Conservation (phyloP, 164 flowering plant species). For the Santalum album region DNA sequence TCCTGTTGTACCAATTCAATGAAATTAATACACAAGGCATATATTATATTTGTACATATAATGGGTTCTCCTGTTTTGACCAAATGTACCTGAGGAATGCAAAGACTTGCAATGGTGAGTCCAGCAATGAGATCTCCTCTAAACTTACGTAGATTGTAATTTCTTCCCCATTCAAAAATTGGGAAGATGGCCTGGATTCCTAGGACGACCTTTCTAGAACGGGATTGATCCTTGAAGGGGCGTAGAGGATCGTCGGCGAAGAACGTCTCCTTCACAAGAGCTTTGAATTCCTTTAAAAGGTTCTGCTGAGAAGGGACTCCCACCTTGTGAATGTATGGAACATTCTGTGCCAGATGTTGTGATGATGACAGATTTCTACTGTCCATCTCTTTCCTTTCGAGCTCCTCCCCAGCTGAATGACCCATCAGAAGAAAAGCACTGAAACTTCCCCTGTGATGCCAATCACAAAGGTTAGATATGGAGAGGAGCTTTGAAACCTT, state of each 20-base stretch:
- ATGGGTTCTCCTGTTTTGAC: background rate
- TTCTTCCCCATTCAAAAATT: constrained; percentile 61
- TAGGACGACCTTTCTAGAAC: constrained; percentile 41
- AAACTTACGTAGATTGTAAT: constrained; percentile 40
- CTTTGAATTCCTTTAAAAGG: constrained; percentile 38
- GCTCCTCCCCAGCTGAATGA: constrained; percentile 22
- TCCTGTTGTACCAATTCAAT: constrained; percentile 17
- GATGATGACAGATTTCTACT: constrained; percentile 29
- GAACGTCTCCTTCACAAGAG: constrained; percentile 52
- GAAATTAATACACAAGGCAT: too few relatives aligned
- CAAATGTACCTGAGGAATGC: constrained; percentile 69
- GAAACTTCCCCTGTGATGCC: background rate
- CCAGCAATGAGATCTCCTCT: constrained; percentile 76
- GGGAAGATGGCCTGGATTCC: constrained; percentile 64
- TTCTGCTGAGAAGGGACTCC: constrained; percentile 55
- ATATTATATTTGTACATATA: background rate
- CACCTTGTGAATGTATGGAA: constrained; percentile 45
- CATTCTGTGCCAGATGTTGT: constrained; percentile 8
- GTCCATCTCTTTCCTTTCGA: constrained; percentile 30
- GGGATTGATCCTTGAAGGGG: constrained; percentile 58
- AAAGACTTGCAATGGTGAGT: constrained; percentile 78
- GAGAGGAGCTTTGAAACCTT: constrained; percentile 2
- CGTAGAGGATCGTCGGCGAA: constrained; percentile 74
- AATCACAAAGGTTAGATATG: constrained; percentile 2
- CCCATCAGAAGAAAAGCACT: constrained; percentile 15